Evolutionary conservation across 768 basidiomycete genomes (phyloP), one percentile per base, ranked within the genome.

Genomic region (Serendipita vermifera): DNA sequence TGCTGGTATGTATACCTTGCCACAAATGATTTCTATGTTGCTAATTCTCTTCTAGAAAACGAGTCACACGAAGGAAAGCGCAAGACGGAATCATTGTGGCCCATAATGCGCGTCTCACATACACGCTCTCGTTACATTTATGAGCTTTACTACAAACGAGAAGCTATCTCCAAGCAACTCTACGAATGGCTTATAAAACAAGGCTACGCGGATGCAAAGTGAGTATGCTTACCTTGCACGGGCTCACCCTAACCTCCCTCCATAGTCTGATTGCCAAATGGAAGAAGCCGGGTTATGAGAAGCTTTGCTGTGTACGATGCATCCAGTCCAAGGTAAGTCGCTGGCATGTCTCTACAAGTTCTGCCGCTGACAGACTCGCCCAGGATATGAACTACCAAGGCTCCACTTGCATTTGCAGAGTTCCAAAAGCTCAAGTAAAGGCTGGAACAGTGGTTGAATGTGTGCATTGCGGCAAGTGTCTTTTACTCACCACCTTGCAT

Each of bases 351-450:
- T n/a, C n/a, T n/a, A n/a, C n/a, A n/a, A n/a, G n/a, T n/a, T n/a
- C n/a, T n/a, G n/a, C n/a, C n/a, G n/a, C 24, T 57, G 38, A 58
- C 35, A 41, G 39, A 36, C 33, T 24, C 55, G 33, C 51, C 2
- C 58, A 93, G 91, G 96, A 97, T 69, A 97, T 97, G 94, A 98
- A 97, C 71, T 97, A 97, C 65, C 87, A 92, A 73, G 96, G 94
- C 9, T 94, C 91, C 20, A 96, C 96, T 31, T 99, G 96, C 69
- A 86, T 99, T 43, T 99, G 96, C 69, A 79, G 96, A 59, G 93
- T 98, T 51, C 96, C 96, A 3, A 99, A 97, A 68, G 84, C 88
- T 3, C 85, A 92, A 65, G 78, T 99, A 24, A 85, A 89, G 56
- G 73, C 78, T 54, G 94, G 92, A 4, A 92, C 88, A 2, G 74